phyloP scores from a whole-genome alignment of 345 rosid species.

The Gossypium ekmanianum region DNA sequence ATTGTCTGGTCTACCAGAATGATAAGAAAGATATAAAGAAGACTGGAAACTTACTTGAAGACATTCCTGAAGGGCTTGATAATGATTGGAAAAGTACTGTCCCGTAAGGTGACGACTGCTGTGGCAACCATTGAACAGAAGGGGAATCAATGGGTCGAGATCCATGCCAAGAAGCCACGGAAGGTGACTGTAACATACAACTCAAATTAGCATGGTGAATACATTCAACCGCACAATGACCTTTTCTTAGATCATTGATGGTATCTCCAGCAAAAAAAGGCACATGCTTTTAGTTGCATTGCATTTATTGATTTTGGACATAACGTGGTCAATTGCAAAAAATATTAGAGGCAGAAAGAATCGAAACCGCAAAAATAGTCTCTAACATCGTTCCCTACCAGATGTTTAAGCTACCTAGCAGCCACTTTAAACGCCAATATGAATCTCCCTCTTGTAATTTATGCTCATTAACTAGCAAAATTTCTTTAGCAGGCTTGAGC shows the following conservation, averaged over 20 bases:
- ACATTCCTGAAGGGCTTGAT: background rate
- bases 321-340: no score
- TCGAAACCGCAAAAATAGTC: no score
- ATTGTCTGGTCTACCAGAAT: no score
- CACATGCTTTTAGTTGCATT: no score
- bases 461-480: background rate
- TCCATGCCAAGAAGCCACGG: constrained; percentile 1
- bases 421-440: background rate
- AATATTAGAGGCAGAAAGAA: no score
- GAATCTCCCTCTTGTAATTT: background rate
- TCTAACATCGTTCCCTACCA: no score
- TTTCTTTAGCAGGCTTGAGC: no score
- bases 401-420: background rate
- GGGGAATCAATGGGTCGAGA: background rate
- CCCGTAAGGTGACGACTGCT: background rate
- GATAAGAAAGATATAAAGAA: background rate
- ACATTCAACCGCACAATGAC: background rate
- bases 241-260: no score
- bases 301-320: no score
- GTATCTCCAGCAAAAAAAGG: no score
- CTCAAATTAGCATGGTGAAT: background rate
- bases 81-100: background rate
- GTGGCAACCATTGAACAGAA: background rate
- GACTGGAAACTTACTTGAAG: background rate
- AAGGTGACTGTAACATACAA: background rate